Conservation (phyloP, 768 basidiomycete genomes). For the Leccinum imitatum region DNA sequence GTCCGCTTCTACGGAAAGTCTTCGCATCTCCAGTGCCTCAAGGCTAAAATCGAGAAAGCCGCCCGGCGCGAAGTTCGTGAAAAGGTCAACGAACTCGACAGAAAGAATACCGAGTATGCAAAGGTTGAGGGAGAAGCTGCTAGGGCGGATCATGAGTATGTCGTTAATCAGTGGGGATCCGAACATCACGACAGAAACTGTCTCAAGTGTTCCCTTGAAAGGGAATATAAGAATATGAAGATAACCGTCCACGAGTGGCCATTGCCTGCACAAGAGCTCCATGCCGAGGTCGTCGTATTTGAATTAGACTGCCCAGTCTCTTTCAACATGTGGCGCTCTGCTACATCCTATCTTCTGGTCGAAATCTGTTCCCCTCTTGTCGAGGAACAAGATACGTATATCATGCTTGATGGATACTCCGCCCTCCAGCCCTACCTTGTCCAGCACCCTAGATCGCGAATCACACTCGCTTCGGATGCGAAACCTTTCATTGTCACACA, state of each 20-base stretch:
- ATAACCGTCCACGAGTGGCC: slow-evolving; percentile 25
- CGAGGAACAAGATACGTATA: slow-evolving; percentile 9
- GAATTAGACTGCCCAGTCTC: slow-evolving; percentile 40
- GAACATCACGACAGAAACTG: neutral
- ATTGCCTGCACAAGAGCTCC: slow-evolving; percentile 30
- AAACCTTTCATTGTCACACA: slow-evolving; percentile 23
- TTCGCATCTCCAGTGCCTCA: slow-evolving; percentile 22
- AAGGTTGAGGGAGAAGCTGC: neutral
- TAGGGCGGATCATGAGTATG: neutral
- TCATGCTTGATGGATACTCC: slow-evolving; percentile 11
- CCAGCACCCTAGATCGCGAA: slow-evolving; percentile 18
- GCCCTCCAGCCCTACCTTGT: slow-evolving; percentile 15
- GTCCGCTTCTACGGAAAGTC: slow-evolving; percentile 36
- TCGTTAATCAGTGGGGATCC: neutral
- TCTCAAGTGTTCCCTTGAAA: neutral
- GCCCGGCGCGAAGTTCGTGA: neutral
- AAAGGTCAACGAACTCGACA: neutral
- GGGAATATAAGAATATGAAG: neutral
- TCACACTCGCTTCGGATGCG: slow-evolving; percentile 25
- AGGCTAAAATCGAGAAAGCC: slow-evolving; percentile 25
- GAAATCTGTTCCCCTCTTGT: slow-evolving; percentile 31
- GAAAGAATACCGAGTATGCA: neutral
- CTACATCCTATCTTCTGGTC: slow-evolving; percentile 39
- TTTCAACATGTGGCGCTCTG: slow-evolving; percentile 45
- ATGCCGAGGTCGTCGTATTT: slow-evolving; percentile 38